Conservation (phyloP, 768 basidiomycete genomes). For the Lactifluus subvellereus region DNA sequence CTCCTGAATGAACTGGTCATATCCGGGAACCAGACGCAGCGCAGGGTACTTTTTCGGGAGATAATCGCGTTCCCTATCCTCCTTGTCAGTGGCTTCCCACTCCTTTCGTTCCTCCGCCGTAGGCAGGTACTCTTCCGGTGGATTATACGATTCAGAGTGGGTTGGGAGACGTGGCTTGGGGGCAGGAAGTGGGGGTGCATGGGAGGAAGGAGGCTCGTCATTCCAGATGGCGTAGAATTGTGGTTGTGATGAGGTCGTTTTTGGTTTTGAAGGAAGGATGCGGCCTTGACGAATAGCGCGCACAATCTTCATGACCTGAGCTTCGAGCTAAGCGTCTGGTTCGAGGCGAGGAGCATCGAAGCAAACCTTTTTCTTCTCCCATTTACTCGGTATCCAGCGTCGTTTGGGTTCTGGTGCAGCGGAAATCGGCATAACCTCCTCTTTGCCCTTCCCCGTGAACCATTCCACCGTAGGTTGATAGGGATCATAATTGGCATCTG, state of each 20-base stretch:
- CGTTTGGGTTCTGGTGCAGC: conserved; percentile 92
- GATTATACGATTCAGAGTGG: conserved; percentile 97
- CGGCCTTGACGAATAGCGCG: conserved; percentile 95
- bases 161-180: conserved; percentile 87
- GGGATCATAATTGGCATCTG: conserved; percentile 84
- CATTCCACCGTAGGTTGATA: conserved; percentile 93
- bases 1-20: conserved; percentile 87
- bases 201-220: conserved; percentile 61
- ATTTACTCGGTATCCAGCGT: conserved; percentile 95
- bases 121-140: conserved; percentile 93
- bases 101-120: conserved; percentile 72
- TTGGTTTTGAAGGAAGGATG: conserved; percentile 86
- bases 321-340: not conserved
- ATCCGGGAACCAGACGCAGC: conserved; percentile 87
- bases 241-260: conserved; percentile 53
- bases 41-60: conserved; percentile 82
- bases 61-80: conserved; percentile 86
- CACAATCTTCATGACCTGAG: conserved; percentile 97
- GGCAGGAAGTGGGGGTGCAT: conserved; percentile 85
- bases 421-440: conserved; percentile 90
- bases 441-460: conserved; percentile 95
- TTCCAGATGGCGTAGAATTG: conserved; percentile 90
- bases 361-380: conserved; percentile 96
- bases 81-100: conserved; percentile 79
- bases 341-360: not conserved